Evolutionary conservation across 805 yeast genomes (phyloP), one percentile per base, ranked within the genome.

Genomic region (Lachancea sp.): DNA sequence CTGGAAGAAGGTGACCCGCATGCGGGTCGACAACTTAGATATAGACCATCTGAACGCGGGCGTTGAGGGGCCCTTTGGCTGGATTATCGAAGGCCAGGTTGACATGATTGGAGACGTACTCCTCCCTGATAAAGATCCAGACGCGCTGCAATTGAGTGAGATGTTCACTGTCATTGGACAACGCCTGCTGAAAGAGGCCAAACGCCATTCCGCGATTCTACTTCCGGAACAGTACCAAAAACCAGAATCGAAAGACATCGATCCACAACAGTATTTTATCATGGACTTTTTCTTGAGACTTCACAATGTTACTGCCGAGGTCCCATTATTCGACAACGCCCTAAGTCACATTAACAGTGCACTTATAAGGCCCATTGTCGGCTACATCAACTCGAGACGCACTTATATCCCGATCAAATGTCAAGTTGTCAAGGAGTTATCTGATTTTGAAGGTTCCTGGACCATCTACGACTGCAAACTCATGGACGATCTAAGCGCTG

Each of bases 401-500:
- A 87, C 97, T 0, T 84, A 81, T 54, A 89, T 92, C 45, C 96
- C 95, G 32, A 79, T 90, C 43, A 72, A 78, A 45, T 86, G 95
- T 55, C 76, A 87, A 3, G 78, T 92, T 7, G 81, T 82, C 24
- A 92, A 92, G 57, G 74, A 77, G 33, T 63, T 88, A 17, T 67
- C 70, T 20, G 98, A 92, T 55, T 92, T 92, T 59, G 88, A 85
- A 52, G 98, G 98, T 0, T 77, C 95, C 6, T 92, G 98, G 98
- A 90, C 98, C 1, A 71, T 87, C 2, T 92, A 88, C 61, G 98
- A 92, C 58, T 82, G 92, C 20, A 69, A 82, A 38, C 68, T 92
- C 45, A 87, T 90, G 95, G 92, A 84, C 56, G 97, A 90, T 56
- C 70, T 92, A 37, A 82, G 92, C 21, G 80, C 80, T 22, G 94